Base-by-base conservation (phyloP, 352 stramenopile species). In the Paralagenidium karlingii region DNA sequence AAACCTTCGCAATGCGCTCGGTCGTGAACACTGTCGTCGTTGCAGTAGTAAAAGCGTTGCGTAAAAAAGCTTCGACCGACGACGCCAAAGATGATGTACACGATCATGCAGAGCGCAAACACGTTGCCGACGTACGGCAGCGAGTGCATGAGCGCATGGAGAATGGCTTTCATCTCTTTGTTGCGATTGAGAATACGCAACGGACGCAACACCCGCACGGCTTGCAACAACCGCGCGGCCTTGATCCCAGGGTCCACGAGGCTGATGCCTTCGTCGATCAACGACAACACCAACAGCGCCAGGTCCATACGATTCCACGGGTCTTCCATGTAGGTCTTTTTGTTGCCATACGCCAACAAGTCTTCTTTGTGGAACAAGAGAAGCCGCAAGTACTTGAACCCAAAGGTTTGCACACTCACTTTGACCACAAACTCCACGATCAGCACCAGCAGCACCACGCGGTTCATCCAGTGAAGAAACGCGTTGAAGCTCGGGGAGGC, bases 31-130 rank as follows among this genome's bases (percentile, higher is more conserved):
- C 11, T 45, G 1, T 40, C 27, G 40, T 84, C 74, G 26, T 87
- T 84, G 53, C 68, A 87, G 2, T 44, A 67, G 45, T 69, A 86
- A 19, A 86, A 70, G 24, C 70, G 56, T 8, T 69, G 60, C 9
- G 67, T 65, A 42, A 86, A 86, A 2, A 86, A 45, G 13, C 63
- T 80, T 3, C 73, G 67, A 3, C 69, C 73, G 16, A 82, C 65
- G 12, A 83, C 63, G 8, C 73, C 58, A 27, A 84, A 83, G 55
- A 82, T 80, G 25, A 87, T 66, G 56, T 82, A 85, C 5, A 87
- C 74, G 39, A 83, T 71, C 5, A 75, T 39, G 27, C 74, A 87
- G 24, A 87, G 43, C 8, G 56, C 68, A 22, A 88, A 60, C 7
- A 85, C 70, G 19, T 88, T 83, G 36, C 68, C 70, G 5, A 83